Evolutionary conservation across 176 grass and related monocot species (phyloP).

Genomic region (Lolium multiflorum): DNA sequence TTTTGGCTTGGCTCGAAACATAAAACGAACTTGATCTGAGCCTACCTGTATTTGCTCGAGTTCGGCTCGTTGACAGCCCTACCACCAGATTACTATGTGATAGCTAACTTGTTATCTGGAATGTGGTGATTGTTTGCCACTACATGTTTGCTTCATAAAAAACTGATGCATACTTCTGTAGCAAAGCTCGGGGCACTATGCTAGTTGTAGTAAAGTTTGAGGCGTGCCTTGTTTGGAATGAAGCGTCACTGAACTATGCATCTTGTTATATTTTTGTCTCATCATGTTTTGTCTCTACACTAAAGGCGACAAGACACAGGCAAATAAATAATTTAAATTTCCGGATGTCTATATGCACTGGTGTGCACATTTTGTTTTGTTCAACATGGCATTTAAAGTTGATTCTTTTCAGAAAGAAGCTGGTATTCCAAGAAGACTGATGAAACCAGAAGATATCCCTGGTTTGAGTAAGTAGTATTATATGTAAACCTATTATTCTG

Average conservation of each 20-base stretch:
- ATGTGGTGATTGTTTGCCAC: neutral
- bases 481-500: conserved; percentile 4
- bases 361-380: neutral
- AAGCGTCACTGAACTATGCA: conserved; percentile 7
- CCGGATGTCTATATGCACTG: neutral
- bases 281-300: conserved; percentile 26
- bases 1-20: too few species aligned
- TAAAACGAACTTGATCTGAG: too few species aligned
- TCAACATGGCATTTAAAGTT: conserved; percentile 24
- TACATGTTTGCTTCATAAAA: neutral
- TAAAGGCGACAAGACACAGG: neutral
- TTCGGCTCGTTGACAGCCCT: too few species aligned
- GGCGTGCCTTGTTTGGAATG: neutral
- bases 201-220: conserved; percentile 7
- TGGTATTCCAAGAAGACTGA: conserved; percentile 79
- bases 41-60: too few species aligned
- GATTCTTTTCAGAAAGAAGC: conserved; percentile 88
- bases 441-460: conserved; percentile 93
- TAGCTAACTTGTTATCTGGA: neutral
- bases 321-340: conserved; percentile 15
- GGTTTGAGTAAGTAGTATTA: conserved; percentile 84
- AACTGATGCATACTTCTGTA: neutral
- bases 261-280: conserved; percentile 11
- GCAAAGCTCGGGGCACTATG: neutral
- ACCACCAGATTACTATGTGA: neutral